Conservation (phyloP, 371 early-diverging fungal genomes). For the Zancudomyces culisetae region DNA sequence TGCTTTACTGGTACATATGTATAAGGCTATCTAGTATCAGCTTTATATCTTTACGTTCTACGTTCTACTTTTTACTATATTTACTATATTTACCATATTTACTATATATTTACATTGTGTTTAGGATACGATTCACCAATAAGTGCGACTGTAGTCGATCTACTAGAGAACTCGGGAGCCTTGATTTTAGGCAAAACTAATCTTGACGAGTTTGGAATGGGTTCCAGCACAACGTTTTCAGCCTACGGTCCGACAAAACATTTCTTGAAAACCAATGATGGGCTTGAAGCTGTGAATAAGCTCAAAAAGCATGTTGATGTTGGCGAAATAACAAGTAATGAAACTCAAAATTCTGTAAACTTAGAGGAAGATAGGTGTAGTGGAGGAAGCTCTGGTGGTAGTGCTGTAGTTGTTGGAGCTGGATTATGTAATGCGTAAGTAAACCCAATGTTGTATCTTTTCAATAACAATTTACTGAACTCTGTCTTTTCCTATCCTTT, state of each 20-base stretch:
- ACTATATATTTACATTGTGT: too few relatives aligned
- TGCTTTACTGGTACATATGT: neutral
- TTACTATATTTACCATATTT: too few relatives aligned
- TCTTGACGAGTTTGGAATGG: conserved; percentile 98
- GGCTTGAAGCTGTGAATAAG: too few relatives aligned
- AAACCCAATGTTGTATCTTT: neutral
- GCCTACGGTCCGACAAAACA: conserved; percentile 16
- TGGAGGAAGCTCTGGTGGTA: conserved; percentile 90
- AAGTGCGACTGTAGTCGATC: conserved; percentile 52
- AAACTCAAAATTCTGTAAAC: neutral
- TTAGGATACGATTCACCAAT: conserved; percentile 53
- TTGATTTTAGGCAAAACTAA: conserved; percentile 68
- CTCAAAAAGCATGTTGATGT: neutral
- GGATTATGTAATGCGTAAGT: conserved; percentile 27
- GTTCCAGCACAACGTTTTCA: conserved; percentile 27
- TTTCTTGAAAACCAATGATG: neutral
- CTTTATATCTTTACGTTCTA: too few relatives aligned
- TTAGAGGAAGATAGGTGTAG: conserved; percentile 14
- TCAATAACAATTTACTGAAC: too few relatives aligned
- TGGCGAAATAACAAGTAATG: neutral
- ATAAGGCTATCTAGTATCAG: neutral
- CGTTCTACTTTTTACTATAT: too few relatives aligned
- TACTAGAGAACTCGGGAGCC: conserved; percentile 43
- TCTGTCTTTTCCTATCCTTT: too few relatives aligned
- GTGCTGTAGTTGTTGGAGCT: conserved; percentile 77